These are phyloP conservation scores for Viridothelium virens DNA, from an alignment of 495 filamentous ascomycete genomes.

Conservation along the genomic window DNA sequence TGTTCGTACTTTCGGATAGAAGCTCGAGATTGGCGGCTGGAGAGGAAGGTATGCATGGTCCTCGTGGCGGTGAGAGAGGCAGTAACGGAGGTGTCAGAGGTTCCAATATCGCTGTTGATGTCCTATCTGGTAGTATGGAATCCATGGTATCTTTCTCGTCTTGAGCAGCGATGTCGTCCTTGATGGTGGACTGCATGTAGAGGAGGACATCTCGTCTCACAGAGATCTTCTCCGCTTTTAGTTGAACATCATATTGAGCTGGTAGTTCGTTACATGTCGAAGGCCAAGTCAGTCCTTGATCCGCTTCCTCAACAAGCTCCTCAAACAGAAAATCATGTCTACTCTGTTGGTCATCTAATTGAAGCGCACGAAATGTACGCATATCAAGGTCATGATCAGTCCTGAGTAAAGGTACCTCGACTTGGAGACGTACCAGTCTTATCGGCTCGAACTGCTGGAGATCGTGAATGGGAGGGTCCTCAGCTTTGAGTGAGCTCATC, in stretches of 20 bases:
- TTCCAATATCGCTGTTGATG: conserved; percentile 24
- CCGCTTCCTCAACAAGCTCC: conserved; percentile 30
- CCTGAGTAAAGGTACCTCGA: conserved; percentile 25
- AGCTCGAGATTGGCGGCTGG: conserved; percentile 45
- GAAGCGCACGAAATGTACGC: conserved; percentile 16
- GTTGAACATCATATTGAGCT: conserved; percentile 20
- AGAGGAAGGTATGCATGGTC: conserved; percentile 43
- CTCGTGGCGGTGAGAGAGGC: conserved; percentile 36
- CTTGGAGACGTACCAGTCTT: conserved; percentile 14
- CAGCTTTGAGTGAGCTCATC: conserved; percentile 13
- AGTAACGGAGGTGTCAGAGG: conserved; percentile 54
- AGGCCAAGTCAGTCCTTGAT: conserved; percentile 46
- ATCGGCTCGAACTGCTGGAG: neutral
- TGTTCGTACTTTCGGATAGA: conserved; percentile 44
- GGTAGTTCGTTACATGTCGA: conserved; percentile 28
- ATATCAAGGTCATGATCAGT: conserved; percentile 29
- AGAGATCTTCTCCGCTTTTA: conserved; percentile 40
- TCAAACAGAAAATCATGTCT: neutral
- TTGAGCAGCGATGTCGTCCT: conserved; percentile 35
- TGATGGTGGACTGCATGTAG: conserved; percentile 37
- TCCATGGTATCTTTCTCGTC: conserved; percentile 33
- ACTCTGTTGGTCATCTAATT: neutral
- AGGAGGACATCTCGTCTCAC: conserved; percentile 35
- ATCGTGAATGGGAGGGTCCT: neutral
- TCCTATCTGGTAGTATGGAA: neutral